A percentile compares a stretch with the other conserved stretches of the same genome.
These are phyloP conservation scores for Aureobasidium sp. DNA, from an alignment of 2,329 filamentous ascomycete species.

Conservation along the genomic window DNA sequence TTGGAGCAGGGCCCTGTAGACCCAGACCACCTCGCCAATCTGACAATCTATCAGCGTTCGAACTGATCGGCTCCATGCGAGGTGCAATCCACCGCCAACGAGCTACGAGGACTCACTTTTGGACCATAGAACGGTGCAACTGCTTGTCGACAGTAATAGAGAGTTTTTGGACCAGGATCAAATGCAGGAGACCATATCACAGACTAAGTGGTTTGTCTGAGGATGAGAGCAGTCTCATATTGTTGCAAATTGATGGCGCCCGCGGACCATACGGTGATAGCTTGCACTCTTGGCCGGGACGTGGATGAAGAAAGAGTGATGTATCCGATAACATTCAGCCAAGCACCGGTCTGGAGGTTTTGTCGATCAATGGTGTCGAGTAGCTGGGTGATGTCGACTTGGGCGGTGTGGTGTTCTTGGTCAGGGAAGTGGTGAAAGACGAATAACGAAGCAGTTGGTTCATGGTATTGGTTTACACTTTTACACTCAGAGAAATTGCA, in stretches of 20 bases:
- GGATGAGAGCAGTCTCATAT: slow-evolving; percentile 55
- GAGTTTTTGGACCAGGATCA: background rate
- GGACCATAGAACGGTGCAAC: background rate
- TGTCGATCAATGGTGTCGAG: slow-evolving; percentile 56
- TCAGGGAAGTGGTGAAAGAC: slow-evolving; percentile 60
- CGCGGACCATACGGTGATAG: slow-evolving; percentile 68
- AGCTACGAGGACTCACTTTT: background rate
- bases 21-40: background rate
- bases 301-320: slow-evolving; percentile 1
- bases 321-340: slow-evolving; percentile 86
- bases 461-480: slow-evolving; percentile 53
- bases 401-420: slow-evolving; percentile 14
- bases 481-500: slow-evolving; percentile 3
- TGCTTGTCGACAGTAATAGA: background rate
- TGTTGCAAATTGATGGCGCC: slow-evolving; percentile 61
- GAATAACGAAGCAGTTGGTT: slow-evolving; percentile 50
- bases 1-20: background rate
- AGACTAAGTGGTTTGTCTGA: background rate
- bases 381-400: slow-evolving; percentile 56
- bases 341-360: slow-evolving; percentile 64
- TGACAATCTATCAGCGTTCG: background rate
- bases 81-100: background rate
- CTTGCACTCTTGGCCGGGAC: slow-evolving; percentile 52
- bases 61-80: background rate
- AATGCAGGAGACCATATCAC: background rate